These are phyloP conservation scores for Mercurialis annua DNA, from an alignment of 345 rosid species.

Conservation along the genomic window DNA sequence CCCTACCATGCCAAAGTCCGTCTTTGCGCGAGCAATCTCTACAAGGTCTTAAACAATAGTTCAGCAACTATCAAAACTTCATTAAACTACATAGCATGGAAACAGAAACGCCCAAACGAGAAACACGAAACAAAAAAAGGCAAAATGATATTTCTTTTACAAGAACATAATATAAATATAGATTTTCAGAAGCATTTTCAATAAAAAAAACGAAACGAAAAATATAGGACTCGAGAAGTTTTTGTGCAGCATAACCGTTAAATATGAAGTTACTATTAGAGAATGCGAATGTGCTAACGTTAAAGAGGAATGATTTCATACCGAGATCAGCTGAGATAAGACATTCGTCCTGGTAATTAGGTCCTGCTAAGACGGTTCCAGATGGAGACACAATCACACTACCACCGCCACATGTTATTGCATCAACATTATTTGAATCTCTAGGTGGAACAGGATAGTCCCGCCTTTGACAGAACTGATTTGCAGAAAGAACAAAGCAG, in stretches of 20 bases:
- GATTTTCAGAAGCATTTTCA: no score
- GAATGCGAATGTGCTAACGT: background rate
- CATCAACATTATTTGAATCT: background rate
- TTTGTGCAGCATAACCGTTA: no score
- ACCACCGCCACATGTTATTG: slow-evolving; percentile 18
- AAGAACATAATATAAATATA: no score
- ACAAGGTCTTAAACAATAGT: slow-evolving; percentile 13
- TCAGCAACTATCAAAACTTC: background rate
- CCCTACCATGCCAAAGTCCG: background rate
- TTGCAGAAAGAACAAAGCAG: slow-evolving; percentile 32
- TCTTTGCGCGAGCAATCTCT: slow-evolving; percentile 14
- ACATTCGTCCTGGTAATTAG: slow-evolving; percentile 24
- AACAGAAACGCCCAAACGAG: no score
- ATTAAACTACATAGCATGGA: no score
- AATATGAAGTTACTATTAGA: background rate
- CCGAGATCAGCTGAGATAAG: slow-evolving; percentile 27
- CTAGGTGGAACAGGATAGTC: slow-evolving; percentile 8
- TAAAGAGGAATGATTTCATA: background rate
- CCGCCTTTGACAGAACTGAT: slow-evolving; percentile 20
- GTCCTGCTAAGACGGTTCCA: slow-evolving; percentile 23
- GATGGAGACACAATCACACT: slow-evolving; percentile 27
- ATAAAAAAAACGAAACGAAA: no score
- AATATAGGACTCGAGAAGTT: no score
- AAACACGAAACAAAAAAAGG: no score
- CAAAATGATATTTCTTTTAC: no score